Percentiles rank a stretch among this genome's conserved stretches.
These are phyloP conservation scores for Pseudopyrenochaeta lycopersici DNA, from an alignment of 2,329 filamentous ascomycete genomes.

Conservation along the genomic window DNA sequence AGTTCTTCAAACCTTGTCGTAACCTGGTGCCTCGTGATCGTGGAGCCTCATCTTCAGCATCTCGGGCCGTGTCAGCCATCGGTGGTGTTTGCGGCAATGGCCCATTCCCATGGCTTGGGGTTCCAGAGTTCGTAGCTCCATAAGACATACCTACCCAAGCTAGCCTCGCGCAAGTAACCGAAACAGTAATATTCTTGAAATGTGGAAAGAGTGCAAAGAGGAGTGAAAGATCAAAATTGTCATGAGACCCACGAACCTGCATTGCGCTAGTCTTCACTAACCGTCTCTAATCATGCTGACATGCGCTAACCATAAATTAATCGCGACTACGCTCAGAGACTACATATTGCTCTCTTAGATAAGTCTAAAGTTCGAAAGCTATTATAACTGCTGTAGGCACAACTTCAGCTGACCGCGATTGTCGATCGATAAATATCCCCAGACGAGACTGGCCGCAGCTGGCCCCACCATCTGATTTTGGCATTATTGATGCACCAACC, in stretches of 20 bases:
- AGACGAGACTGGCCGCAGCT: no score
- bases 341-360: neutral
- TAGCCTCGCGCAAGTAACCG: neutral
- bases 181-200: neutral
- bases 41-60: slow-evolving; percentile 7
- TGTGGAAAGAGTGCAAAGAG: neutral
- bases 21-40: slow-evolving; percentile 3
- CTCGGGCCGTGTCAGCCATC: slow-evolving; percentile 6
- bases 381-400: no score
- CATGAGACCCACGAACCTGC: neutral
- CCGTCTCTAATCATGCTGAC: neutral
- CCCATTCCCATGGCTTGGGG: neutral
- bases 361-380: neutral
- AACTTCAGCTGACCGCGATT: no score
- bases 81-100: slow-evolving; percentile 1
- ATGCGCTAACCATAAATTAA: neutral
- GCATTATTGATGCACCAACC: no score
- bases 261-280: neutral
- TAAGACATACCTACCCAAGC: slow-evolving; percentile 16
- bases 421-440: no score
- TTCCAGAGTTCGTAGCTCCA: slow-evolving; percentile 9
- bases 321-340: neutral
- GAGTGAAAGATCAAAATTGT: neutral
- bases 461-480: no score
- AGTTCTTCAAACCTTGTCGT: slow-evolving; percentile 11